These are phyloP conservation scores for Xerocomellus amylosporus DNA, from an alignment of 768 basidiomycete genomes.

Conservation along the genomic window DNA sequence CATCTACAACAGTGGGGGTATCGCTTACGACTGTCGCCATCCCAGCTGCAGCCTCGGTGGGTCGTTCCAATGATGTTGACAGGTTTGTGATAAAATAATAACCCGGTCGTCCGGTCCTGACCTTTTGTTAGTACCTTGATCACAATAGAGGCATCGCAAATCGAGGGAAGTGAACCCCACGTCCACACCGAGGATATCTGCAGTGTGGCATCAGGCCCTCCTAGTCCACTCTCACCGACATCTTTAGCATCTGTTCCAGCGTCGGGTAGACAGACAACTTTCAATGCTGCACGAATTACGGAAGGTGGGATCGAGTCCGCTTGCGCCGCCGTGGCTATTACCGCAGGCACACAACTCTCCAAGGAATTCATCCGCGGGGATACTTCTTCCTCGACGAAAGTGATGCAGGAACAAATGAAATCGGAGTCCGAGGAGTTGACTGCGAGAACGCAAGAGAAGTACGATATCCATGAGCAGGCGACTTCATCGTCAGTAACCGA, in stretches of 20 bases:
- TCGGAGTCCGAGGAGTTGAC: background rate
- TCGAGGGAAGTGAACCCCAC: background rate
- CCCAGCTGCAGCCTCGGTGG: background rate
- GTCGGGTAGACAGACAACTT: background rate
- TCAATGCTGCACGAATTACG: background rate
- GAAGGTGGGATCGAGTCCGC: background rate
- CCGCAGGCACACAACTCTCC: background rate
- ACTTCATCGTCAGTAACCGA: conserved; percentile 4
- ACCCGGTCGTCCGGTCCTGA: background rate
- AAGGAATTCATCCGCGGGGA: background rate
- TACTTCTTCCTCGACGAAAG: background rate
- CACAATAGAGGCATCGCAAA: background rate
- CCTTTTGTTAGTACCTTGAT: background rate
- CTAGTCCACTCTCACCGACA: too few relatives aligned
- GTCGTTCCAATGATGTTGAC: background rate
- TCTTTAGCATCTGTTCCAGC: background rate
- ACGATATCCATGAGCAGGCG: background rate
- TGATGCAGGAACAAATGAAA: background rate
- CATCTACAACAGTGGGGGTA: background rate
- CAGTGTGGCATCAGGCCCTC: background rate
- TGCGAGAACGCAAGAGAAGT: background rate
- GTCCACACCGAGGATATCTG: background rate
- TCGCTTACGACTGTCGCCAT: background rate
- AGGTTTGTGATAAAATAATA: conserved; percentile 1
- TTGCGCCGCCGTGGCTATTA: background rate